These are phyloP conservation scores for Porphyridium purpureum DNA, from an alignment of 23 red algal genomes.

Conservation along the genomic window DNA sequence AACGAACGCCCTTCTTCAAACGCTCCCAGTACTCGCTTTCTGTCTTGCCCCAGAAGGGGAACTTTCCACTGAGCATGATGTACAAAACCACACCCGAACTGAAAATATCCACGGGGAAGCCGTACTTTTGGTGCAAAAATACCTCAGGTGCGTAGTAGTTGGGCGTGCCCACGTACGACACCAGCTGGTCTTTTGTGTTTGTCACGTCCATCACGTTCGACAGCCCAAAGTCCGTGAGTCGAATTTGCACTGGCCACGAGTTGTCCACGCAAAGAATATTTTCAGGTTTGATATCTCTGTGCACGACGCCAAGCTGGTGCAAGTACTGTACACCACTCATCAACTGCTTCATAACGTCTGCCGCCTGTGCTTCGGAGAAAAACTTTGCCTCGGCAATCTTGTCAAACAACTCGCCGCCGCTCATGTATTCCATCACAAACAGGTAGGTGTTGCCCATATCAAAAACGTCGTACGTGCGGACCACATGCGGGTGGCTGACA, in stretches of 20 bases:
- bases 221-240: conserved; percentile 71
- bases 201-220: conserved; percentile 37
- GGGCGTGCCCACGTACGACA: conserved; percentile 25
- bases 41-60: conserved; percentile 53
- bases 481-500: conserved; percentile 32
- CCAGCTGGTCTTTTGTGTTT: conserved; percentile 4
- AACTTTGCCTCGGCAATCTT: conserved; percentile 25
- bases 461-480: conserved; percentile 51
- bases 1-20: conserved; percentile 36
- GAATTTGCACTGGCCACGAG: conserved; percentile 18
- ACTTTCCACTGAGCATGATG: conserved; percentile 22
- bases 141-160: conserved; percentile 60
- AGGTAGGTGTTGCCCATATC: conserved; percentile 29
- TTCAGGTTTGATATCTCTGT: conserved; percentile 61
- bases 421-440: conserved; percentile 45
- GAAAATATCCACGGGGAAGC: conserved; percentile 47
- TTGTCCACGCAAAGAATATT: conserved; percentile 27
- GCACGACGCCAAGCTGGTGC: conserved; percentile 27
- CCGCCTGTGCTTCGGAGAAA: conserved; percentile 16
- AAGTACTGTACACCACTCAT: conserved; percentile 26
- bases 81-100: conserved; percentile 50
- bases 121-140: conserved; percentile 27
- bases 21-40: conserved; percentile 35
- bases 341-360: conserved; percentile 36
- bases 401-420: conserved; percentile 62